Base-by-base conservation (phyloP, 129 eudicot genomes). In the Artemisia tridentata region DNA sequence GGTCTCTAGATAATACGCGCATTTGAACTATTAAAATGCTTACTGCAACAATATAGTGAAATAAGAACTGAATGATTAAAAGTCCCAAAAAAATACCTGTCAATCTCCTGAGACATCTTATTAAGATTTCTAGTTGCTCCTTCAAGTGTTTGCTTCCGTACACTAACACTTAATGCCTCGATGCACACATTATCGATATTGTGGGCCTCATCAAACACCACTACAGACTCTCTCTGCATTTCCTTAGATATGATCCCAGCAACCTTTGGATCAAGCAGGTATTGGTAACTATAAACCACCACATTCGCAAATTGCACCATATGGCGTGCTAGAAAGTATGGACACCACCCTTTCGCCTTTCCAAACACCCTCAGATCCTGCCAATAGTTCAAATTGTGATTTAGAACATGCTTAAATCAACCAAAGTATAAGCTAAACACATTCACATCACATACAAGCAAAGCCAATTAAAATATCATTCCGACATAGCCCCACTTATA, bases 121-220 rank as follows among this genome's bases (percentile, higher is more conserved):
- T 61, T 84, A 46, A 90, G 78, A 81, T 95, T 95, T 74, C 97
- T 77, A 7, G 88, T 75, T 2, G 99, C 99, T 21, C 97, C 97
- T 80, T 95, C 99, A 76, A 95, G 95, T 27, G 99, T 95, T 78
- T 95, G 99, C 76, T 64, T 80, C 76, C 99, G 79, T 43, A 95
- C 93, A 71, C 96, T 95, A 2, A 95, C 99, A 82, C 97, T 95
- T 11, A 95, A 76, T 16, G 99, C 99, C 84, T 95, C 99, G 41
- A 95, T 95, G 78, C 99, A 95, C 62, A 95, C 99, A 71, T 90
- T 95, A 58, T 95, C 99, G 31, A 95, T 95, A 75, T 95, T 95
- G 67, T 95, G 99, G 14, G 99, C 99, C 88, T 95, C 99, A 63
- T 95, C 99, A 67, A 95, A 95, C 80, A 90, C 99, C 63, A 95